Evolutionary conservation across 192 early-diverging fungal species (phyloP), one percentile per base, ranked within the genome.

Genomic region (Umbelopsis ramanniana): DNA sequence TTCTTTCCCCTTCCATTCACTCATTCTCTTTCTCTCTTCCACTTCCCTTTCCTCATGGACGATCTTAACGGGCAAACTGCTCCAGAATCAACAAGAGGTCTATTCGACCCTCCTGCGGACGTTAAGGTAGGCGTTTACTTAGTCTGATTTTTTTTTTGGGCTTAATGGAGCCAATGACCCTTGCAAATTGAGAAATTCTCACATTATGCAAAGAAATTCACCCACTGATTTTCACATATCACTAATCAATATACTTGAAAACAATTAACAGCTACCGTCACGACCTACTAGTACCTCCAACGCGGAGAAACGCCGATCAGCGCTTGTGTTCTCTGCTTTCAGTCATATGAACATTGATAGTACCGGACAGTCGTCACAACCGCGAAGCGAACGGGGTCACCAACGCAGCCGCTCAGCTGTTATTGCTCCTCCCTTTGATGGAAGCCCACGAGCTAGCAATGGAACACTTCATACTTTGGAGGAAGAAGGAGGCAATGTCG

Each of bases 1-100:
- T 63, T 63, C 57, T 63, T 63, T 63, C 57, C 57, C 57, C 57
- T 63, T 63, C 57, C 57, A 63, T 37, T 63, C 57, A 63, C 57
- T 63, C 57, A 63, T 63, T 63, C 57, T 63, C 57, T 63, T 63
- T 63, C 33, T 37, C 26, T 50, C n/a, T 21, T 63, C 17, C 57
- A 7, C 23, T 26, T 63, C 26, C 57, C 57, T 63, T 63, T 63
- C 57, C 57, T 63, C 57, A 63, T 63, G 57, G 57, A 63, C 57
- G 76, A 78, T 67, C 52, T 78, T 19, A 63, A 78, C 66, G 72
- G 72, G n/a, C 79, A 81, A 50, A 81, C 79, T 24, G 79, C 79
- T 21, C 79, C 79, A 29, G 79, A 81, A 48, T 81, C 79, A 23
- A 81, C 79, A n/a, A 67, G 75, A 43, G 79, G 79, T 2, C 52